Percentiles rank a stretch among this genome's conserved stretches.
phyloP scores from a whole-genome alignment of 306 rosid genomes.

The Morella rubra region DNA sequence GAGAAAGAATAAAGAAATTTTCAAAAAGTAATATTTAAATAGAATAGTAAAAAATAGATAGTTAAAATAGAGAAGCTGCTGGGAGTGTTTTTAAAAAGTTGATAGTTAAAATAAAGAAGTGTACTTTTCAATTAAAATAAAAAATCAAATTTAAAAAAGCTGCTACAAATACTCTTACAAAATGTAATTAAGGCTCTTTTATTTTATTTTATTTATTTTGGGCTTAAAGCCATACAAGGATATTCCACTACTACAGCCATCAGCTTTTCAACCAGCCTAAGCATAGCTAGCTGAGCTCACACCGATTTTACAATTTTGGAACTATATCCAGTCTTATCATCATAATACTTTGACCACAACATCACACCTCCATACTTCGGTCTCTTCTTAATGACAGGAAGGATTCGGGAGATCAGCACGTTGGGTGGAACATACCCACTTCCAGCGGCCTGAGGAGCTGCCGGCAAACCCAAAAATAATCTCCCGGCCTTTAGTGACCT shows the following conservation, averaged over 20 bases:
- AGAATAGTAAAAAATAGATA: too few relatives aligned
- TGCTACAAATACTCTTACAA: too few relatives aligned
- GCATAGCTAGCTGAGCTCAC: background rate
- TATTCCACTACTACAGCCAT: background rate
- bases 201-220: too few relatives aligned
- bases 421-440: constrained; percentile 23
- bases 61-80: too few relatives aligned
- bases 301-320: background rate
- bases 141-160: too few relatives aligned
- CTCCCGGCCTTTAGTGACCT: background rate
- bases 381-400: constrained; percentile 20
- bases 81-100: too few relatives aligned
- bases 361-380: constrained; percentile 25
- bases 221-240: background rate
- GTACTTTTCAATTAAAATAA: too few relatives aligned
- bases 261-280: background rate
- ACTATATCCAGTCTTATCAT: constrained; percentile 10
- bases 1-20: too few relatives aligned
- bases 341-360: constrained; percentile 14
- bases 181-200: too few relatives aligned
- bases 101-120: too few relatives aligned
- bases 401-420: constrained; percentile 14
- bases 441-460: constrained; percentile 21
- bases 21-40: too few relatives aligned
- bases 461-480: constrained; percentile 18